Evolutionary conservation across 192 early-diverging fungal species (phyloP), one percentile per base, ranked within the genome.

Genomic region (Backusella macrospora): DNA sequence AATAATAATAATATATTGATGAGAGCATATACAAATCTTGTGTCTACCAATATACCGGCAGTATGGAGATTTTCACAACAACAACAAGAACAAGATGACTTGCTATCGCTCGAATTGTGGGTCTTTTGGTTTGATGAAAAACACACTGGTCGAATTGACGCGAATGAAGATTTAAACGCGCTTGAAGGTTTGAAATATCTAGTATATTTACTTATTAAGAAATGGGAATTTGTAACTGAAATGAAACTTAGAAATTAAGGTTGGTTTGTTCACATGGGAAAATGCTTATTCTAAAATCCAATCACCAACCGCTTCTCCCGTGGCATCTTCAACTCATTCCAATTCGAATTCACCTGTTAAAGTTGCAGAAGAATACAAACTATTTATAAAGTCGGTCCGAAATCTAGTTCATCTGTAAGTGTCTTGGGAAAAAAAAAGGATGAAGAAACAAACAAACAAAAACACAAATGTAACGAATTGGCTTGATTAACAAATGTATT

Each of bases 111-210:
- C 9, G 78, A 79, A 26, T 39, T 79, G 9, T 79, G 78, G 78
- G 78, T 79, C n/a, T 79, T 79, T 64, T 79, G 78, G 78, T 75
- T 79, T 59, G 78, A 79, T 39, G 78, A 79, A 37, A 70, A 68
- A 48, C 78, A 79, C 16, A 79, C 78, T 8, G 78, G 78, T 0
- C 68, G 59, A 6, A 75, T 79, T 26, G 78, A 79, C 52, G 38
- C 62, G 9, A 75, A 72, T 47, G 14, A 38, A 14, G 52, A 42
- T 21, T 45, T 79, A 38, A 52, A 71, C 5, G 38, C 39, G 14
- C 62, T 79, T 5, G 78, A 79, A 68, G 78, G 78, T 79, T 21
- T 7, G 49, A 79, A 62, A n/a, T 2, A 26, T 15, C 0, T 34
- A 34, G 2, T 34, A 34, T 34, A 1, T 34, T 34, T 7, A 16